phyloP scores from a whole-genome alignment of 768 basidiomycete genomes.

The Hemileccinum impolitum region DNA sequence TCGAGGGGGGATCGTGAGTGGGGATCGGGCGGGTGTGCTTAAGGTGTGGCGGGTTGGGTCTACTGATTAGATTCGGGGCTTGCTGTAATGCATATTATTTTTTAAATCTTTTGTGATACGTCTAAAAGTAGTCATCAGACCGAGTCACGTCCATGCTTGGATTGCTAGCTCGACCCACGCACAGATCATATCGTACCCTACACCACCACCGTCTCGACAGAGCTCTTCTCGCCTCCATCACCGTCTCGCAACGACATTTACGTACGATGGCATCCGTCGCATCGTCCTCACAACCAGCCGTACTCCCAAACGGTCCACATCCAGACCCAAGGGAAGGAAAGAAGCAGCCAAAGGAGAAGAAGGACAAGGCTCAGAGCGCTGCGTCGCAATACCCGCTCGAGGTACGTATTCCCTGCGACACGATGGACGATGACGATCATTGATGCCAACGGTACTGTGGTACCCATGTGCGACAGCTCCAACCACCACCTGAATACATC shows the following conservation, averaged over 20 bases:
- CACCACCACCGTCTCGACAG: slow-evolving; percentile 11
- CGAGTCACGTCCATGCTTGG: slow-evolving; percentile 33
- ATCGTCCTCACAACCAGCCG: slow-evolving; percentile 54
- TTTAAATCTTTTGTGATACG: slow-evolving; percentile 6
- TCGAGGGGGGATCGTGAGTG: slow-evolving; percentile 87
- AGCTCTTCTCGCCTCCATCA: slow-evolving; percentile 1
- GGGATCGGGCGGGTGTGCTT: slow-evolving; percentile 83
- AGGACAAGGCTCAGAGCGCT: slow-evolving; percentile 30
- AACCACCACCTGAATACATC: slow-evolving; percentile 84
- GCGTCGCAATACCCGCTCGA: slow-evolving; percentile 58
- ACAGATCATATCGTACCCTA: slow-evolving; percentile 23
- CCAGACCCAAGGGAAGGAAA: slow-evolving; percentile 32
- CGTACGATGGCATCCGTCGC: slow-evolving; percentile 52
- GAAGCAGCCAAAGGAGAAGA: slow-evolving; percentile 45
- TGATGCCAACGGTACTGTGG: neutral
- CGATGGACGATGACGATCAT: neutral
- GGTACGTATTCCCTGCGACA: slow-evolving; percentile 33
- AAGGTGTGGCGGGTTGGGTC: slow-evolving; percentile 85
- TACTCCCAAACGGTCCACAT: slow-evolving; percentile 41
- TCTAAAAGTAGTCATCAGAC: slow-evolving; percentile 24
- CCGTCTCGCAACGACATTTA: neutral
- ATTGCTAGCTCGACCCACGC: slow-evolving; percentile 30
- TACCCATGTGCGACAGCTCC: slow-evolving; percentile 46
- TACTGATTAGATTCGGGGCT: slow-evolving; percentile 38
- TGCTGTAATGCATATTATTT: neutral